These are phyloP conservation scores for Ambrosia artemisiifolia DNA, from an alignment of 129 eudicot genomes.

Conservation along the genomic window DNA sequence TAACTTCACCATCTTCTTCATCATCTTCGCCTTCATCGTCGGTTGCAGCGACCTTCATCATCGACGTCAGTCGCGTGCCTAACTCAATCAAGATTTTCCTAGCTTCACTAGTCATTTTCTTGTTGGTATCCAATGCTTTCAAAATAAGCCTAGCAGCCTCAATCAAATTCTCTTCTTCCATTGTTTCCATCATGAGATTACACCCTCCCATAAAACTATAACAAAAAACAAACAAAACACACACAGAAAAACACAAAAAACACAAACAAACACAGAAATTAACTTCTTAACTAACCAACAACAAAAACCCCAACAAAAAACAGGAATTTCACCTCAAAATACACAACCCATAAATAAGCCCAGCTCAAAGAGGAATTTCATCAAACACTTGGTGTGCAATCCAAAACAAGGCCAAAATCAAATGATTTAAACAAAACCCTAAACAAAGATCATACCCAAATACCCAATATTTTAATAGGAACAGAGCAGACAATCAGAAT, in stretches of 20 bases:
- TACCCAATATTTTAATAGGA: constrained; percentile 19
- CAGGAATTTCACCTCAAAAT: constrained; percentile 10
- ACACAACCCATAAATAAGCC: background rate
- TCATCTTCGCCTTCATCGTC: constrained; percentile 22
- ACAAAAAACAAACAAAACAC: constrained; percentile 4
- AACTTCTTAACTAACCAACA: background rate
- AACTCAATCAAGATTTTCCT: constrained; percentile 64
- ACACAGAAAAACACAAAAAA: background rate
- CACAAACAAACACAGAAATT: background rate
- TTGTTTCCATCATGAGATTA: constrained; percentile 30
- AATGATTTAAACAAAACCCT: constrained; percentile 16
- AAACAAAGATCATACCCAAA: background rate
- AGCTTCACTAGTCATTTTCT: constrained; percentile 45
- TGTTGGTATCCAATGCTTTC: constrained; percentile 65
- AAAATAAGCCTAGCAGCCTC: constrained; percentile 66
- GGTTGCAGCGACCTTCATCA: constrained; percentile 24
- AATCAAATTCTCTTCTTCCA: constrained; percentile 71
- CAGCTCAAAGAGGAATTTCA: background rate
- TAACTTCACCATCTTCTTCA: constrained; percentile 28
- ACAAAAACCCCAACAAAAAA: background rate
- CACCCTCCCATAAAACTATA: constrained; percentile 58
- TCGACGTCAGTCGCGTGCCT: constrained; percentile 52
- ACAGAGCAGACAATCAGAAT: background rate
- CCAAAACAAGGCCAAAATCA: constrained; percentile 7
- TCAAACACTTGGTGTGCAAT: constrained; percentile 23